These are phyloP conservation scores for Huntiella moniliformis DNA, from an alignment of 2,329 filamentous ascomycete genomes.

Conservation along the genomic window DNA sequence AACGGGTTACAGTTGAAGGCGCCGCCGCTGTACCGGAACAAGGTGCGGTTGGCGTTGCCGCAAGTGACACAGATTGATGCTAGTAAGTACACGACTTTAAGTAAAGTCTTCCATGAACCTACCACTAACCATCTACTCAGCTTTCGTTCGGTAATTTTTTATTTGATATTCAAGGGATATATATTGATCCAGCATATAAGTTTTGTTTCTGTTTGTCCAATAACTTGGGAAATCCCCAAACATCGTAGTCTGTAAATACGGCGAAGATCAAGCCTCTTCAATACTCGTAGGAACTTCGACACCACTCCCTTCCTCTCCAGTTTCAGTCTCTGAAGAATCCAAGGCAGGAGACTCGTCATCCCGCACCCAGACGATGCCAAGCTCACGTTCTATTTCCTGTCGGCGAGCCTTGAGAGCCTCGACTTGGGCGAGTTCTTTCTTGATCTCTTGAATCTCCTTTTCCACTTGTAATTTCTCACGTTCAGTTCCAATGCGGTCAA, in stretches of 20 bases:
- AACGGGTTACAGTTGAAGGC: constrained; percentile 68
- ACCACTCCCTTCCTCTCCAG: too few relatives aligned
- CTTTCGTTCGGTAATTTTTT: constrained; percentile 3
- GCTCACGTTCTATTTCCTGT: constrained; percentile 65
- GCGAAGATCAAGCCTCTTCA: too few relatives aligned
- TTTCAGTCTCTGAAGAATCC: too few relatives aligned
- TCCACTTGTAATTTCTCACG: constrained; percentile 86
- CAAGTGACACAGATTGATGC: constrained; percentile 90
- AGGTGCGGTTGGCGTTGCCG: constrained; percentile 71
- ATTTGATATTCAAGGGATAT: too few relatives aligned
- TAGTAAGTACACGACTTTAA: constrained; percentile 43
- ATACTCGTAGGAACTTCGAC: too few relatives aligned
- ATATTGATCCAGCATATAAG: too few relatives aligned
- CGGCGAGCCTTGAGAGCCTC: constrained; percentile 65
- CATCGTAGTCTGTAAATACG: too few relatives aligned
- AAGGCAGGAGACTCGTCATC: constrained; percentile 22
- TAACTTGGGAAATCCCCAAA: too few relatives aligned
- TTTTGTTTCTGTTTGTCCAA: too few relatives aligned
- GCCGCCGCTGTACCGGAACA: constrained; percentile 84
- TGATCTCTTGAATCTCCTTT: constrained; percentile 70
- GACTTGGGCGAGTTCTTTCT: constrained; percentile 62
- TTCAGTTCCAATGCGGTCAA: constrained; percentile 84
- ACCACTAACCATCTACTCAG: constrained; percentile 2
- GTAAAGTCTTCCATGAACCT: neutral
- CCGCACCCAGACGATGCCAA: constrained; percentile 45